A percentile compares a stretch with the other conserved stretches of the same genome.
Conservation (phyloP, 306 rosid genomes). For the Arachis hypogaea region DNA sequence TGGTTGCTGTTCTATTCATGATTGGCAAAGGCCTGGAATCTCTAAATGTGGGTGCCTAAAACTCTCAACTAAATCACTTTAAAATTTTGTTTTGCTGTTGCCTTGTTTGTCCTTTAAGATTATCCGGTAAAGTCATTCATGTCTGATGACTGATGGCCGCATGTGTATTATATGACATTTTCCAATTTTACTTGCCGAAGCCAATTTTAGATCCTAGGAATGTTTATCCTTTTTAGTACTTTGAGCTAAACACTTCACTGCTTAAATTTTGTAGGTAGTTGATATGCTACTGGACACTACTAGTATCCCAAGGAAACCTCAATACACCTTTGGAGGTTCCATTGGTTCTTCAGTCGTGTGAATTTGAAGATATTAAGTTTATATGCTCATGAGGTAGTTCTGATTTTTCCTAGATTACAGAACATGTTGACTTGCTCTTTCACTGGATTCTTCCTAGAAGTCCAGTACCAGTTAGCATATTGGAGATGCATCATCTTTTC, state of each 20-base stretch:
- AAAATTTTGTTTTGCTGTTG: background rate
- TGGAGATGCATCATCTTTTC: constrained; percentile 20
- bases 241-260: constrained; percentile 35
- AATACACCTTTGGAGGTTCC: constrained; percentile 74
- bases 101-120: constrained; percentile 25
- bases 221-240: background rate
- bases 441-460: constrained; percentile 15
- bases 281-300: constrained; percentile 66
- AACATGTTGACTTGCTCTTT: constrained; percentile 4
- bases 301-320: constrained; percentile 78
- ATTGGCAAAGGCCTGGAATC: constrained; percentile 87
- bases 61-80: constrained; percentile 35
- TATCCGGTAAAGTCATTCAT: constrained; percentile 11
- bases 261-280: constrained; percentile 60
- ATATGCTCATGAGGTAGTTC: constrained; percentile 79
- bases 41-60: constrained; percentile 68
- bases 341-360: constrained; percentile 86
- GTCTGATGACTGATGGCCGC: constrained; percentile 15
- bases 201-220: background rate
- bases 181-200: constrained; percentile 12
- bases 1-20: constrained; percentile 84
- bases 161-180: background rate
- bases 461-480: constrained; percentile 8
- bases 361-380: constrained; percentile 75
- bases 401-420: constrained; percentile 6